Conservation (phyloP, 306 rosid genomes). For the Prunus fruticosa region DNA sequence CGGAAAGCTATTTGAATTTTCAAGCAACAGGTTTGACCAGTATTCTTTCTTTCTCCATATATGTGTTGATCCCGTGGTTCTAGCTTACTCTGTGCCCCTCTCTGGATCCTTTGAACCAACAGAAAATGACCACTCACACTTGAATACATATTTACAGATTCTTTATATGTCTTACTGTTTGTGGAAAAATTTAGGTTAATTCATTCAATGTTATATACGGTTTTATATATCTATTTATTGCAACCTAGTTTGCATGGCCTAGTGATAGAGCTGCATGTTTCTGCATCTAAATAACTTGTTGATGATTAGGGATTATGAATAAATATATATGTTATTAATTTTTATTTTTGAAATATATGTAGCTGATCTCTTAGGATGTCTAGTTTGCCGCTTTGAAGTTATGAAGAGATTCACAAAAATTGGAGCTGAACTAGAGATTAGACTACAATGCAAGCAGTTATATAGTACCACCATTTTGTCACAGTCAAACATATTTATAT, state of each 20-base stretch:
- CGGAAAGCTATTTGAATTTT: conserved; percentile 70
- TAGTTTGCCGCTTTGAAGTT: background rate
- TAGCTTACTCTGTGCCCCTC: background rate
- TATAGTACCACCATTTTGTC: too few species aligned
- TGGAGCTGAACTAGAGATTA: background rate
- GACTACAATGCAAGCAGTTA: background rate
- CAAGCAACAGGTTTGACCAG: conserved; percentile 59
- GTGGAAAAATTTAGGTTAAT: background rate
- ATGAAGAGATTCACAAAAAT: background rate
- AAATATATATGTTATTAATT: background rate
- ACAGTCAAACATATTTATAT: too few species aligned
- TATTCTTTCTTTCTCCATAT: background rate
- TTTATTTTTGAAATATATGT: background rate
- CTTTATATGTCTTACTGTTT: background rate
- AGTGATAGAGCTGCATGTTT: background rate
- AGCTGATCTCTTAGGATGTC: background rate
- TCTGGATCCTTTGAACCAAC: background rate
- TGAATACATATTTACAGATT: too few species aligned
- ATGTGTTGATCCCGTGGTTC: background rate
- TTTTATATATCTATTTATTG: background rate
- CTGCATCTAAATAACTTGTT: background rate
- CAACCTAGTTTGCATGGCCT: background rate
- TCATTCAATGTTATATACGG: background rate
- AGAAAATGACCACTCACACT: too few species aligned
- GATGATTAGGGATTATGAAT: background rate